Conservation (phyloP, 495 filamentous ascomycete species). For the Aspergillus campestris region DNA sequence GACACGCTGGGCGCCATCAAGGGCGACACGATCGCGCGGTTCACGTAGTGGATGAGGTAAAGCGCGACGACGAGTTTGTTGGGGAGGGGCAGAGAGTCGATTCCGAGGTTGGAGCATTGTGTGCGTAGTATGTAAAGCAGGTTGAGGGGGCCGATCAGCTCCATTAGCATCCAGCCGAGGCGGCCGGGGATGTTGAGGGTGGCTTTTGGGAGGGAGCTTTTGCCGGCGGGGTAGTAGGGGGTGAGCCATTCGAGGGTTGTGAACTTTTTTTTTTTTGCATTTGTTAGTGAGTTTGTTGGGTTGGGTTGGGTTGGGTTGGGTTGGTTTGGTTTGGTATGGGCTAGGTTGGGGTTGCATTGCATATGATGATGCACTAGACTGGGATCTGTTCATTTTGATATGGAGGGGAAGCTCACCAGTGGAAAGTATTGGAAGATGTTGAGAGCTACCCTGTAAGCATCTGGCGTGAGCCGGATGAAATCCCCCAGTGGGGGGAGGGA, state of each 20-base stretch:
- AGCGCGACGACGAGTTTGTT: constrained; percentile 28
- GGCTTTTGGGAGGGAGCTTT: constrained; percentile 63
- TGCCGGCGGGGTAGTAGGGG: constrained; percentile 66
- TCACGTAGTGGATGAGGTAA: constrained; percentile 68
- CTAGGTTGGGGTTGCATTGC: neutral
- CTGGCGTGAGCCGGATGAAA: constrained; percentile 44
- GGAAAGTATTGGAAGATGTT: constrained; percentile 45
- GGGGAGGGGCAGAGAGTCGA: constrained; percentile 14
- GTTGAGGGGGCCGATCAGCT: constrained; percentile 64
- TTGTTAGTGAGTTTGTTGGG: constrained; percentile 1
- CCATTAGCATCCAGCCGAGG: constrained; percentile 81
- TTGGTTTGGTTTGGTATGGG: neutral
- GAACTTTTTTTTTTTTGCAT: constrained; percentile 27
- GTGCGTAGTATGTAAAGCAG: constrained; percentile 68
- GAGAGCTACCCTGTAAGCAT: constrained; percentile 39
- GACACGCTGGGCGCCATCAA: constrained; percentile 83
- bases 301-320: neutral
- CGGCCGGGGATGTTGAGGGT: constrained; percentile 82
- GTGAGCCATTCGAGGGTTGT: constrained; percentile 54
- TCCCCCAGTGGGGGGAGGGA: constrained; percentile 15
- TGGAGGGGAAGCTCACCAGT: constrained; percentile 20
- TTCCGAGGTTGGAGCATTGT: constrained; percentile 37
- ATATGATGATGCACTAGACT: neutral
- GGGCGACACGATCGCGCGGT: constrained; percentile 78
- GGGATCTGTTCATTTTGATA: neutral